phyloP scores from a whole-genome alignment of 164 flowering plant species.

The Euptelea pleiosperma region DNA sequence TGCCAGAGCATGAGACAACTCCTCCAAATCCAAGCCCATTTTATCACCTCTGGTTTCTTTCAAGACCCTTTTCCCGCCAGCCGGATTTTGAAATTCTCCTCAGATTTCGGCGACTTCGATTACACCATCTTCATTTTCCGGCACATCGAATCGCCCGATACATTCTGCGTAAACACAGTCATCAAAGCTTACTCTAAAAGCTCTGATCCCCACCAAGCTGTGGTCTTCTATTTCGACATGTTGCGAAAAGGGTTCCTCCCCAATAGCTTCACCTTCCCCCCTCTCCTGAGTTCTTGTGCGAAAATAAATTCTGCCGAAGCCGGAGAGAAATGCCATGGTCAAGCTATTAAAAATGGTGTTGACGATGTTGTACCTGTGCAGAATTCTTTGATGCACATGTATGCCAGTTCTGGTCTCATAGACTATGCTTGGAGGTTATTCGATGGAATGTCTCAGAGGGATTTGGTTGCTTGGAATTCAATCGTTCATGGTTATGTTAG shows the following conservation, averaged over 20 bases:
- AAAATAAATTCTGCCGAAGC: constrained; percentile 20
- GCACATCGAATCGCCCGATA: constrained; percentile 29
- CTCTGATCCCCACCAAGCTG: constrained; percentile 27
- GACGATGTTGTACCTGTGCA: constrained; percentile 40
- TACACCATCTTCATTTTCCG: constrained; percentile 41
- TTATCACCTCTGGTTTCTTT: constrained; percentile 44
- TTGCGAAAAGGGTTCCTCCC: constrained; percentile 40
- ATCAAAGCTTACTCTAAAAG: constrained; percentile 47
- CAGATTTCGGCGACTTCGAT: constrained; percentile 32
- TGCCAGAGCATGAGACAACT: constrained; percentile 36
- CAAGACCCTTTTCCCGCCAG: constrained; percentile 38
- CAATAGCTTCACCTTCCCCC: constrained; percentile 52
- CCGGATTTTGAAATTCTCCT: constrained; percentile 37
- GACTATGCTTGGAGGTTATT: constrained; percentile 42
- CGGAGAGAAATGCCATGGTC: constrained; percentile 59
- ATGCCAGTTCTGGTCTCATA: constrained; percentile 40
- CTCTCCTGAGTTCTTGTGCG: constrained; percentile 42
- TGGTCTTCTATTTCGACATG: constrained; percentile 47
- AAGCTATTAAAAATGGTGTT: constrained; percentile 53
- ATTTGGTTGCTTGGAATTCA: constrained; percentile 65
- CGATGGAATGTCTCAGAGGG: constrained; percentile 45
- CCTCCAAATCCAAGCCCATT: constrained; percentile 55
- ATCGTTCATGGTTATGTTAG: constrained; percentile 38
- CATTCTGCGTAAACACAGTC: constrained; percentile 50
- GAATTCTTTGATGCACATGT: constrained; percentile 65